phyloP scores from a whole-genome alignment of 1,284 basidiomycete genomes.

The Meripilus lineatus region DNA sequence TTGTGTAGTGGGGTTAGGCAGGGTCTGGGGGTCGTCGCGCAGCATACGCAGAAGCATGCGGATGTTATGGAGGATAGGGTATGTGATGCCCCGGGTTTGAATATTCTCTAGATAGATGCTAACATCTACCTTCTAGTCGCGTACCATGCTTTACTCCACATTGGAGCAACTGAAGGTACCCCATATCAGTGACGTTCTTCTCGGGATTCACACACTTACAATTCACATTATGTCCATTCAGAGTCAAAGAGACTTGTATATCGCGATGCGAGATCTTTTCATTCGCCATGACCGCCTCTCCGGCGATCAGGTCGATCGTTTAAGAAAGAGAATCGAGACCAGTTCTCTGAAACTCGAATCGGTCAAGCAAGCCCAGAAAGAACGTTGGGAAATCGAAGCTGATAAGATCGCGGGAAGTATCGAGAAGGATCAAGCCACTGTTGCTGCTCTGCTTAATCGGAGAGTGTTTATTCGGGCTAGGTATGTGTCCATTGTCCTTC shows the following conservation, averaged over 20 bases:
- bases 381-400: conserved; percentile 79
- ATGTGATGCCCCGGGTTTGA: too few relatives aligned
- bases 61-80: conserved; percentile 79
- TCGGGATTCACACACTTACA: neutral
- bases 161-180: conserved; percentile 71
- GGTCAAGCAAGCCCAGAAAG: conserved; percentile 62
- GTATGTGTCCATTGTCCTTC: conserved; percentile 36
- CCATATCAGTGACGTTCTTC: neutral
- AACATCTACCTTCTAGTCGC: conserved; percentile 36
- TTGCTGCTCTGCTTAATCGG: conserved; percentile 64
- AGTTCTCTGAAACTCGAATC: conserved; percentile 74
- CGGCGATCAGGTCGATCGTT: conserved; percentile 77
- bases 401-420: conserved; percentile 66
- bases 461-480: conserved; percentile 82
- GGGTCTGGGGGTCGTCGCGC: conserved; percentile 65
- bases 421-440: conserved; percentile 74
- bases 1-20: conserved; percentile 75
- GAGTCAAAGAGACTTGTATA: conserved; percentile 83
- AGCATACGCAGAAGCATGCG: conserved; percentile 69
- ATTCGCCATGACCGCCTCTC: conserved; percentile 79
- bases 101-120: too few relatives aligned
- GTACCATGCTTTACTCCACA: conserved; percentile 56
- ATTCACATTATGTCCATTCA: conserved; percentile 26
- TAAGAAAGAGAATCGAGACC: conserved; percentile 79
- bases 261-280: conserved; percentile 81